These are phyloP conservation scores for Canariomyces notabilis DNA, from an alignment of 2,329 filamentous ascomycete genomes.

Conservation along the genomic window DNA sequence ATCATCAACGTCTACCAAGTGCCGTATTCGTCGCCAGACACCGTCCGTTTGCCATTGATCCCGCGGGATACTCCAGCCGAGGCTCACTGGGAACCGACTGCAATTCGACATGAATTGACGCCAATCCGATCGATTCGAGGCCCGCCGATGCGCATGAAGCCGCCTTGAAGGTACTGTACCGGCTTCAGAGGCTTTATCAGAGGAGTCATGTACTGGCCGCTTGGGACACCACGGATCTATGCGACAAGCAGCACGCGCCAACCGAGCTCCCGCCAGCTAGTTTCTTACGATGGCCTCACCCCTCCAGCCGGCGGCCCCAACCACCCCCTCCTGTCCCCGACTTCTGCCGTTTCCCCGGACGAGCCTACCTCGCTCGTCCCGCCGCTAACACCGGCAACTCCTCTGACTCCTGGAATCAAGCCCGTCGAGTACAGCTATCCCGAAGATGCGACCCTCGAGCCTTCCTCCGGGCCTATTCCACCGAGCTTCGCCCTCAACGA, in stretches of 20 bases:
- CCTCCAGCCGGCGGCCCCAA: slow-evolving; percentile 29
- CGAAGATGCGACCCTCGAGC: slow-evolving; percentile 29
- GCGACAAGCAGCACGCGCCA: slow-evolving; percentile 68
- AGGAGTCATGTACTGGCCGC: slow-evolving; percentile 80
- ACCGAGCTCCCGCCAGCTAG: slow-evolving; percentile 44
- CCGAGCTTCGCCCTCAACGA: slow-evolving; percentile 48
- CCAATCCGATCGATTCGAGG: not conserved
- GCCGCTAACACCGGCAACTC: slow-evolving; percentile 48
- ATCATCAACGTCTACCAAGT: too few species aligned
- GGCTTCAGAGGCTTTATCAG: too few species aligned
- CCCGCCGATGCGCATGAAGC: slow-evolving; percentile 22
- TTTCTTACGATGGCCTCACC: slow-evolving; percentile 57
- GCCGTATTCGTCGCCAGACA: slow-evolving; percentile 1
- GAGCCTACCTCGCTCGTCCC: slow-evolving; percentile 34
- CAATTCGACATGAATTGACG: slow-evolving; percentile 22
- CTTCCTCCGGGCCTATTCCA: slow-evolving; percentile 27
- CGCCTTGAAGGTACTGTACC: slow-evolving; percentile 23
- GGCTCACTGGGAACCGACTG: not conserved
- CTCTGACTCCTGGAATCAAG: slow-evolving; percentile 53
- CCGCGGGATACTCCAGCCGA: not conserved
- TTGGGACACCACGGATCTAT: slow-evolving; percentile 78
- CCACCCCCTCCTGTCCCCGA: slow-evolving; percentile 22
- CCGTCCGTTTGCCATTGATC: not conserved
- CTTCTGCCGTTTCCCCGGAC: slow-evolving; percentile 30
- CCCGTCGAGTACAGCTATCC: slow-evolving; percentile 52